phyloP scores from a whole-genome alignment of 2,329 filamentous ascomycete genomes.

The Mariannaea elegans region DNA sequence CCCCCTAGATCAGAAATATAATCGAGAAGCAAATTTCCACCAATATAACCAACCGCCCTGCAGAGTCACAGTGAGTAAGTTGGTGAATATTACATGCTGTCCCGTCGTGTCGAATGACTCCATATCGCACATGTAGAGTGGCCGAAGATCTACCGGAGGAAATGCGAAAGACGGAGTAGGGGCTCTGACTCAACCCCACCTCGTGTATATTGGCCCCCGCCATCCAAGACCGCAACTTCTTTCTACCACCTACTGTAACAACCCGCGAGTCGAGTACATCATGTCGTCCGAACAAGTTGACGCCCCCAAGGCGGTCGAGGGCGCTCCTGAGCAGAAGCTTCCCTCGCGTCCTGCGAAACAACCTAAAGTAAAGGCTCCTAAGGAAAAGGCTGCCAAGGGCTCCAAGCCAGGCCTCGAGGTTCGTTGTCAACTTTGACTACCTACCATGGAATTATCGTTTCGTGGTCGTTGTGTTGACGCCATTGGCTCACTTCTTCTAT shows the following conservation, averaged over 20 bases:
- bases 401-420: constrained; percentile 67
- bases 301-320: constrained; percentile 46
- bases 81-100: not conserved
- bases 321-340: constrained; percentile 45
- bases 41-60: not conserved
- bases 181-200: constrained; percentile 49
- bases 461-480: constrained; percentile 1
- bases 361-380: constrained; percentile 46
- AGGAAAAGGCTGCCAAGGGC: constrained; percentile 55
- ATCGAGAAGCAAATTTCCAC: not conserved
- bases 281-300: constrained; percentile 52
- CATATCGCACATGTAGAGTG: not conserved
- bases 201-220: constrained; percentile 44
- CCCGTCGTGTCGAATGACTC: not conserved
- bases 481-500: constrained; percentile 31
- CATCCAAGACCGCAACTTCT: constrained; percentile 41
- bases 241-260: constrained; percentile 35
- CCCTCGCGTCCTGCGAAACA: constrained; percentile 49
- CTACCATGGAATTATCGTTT: constrained; percentile 19
- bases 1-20: not conserved
- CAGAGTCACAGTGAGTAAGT: not conserved
- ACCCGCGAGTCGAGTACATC: constrained; percentile 27
- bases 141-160: constrained; percentile 40
- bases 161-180: not conserved
- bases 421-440: constrained; percentile 37